Percentiles rank a stretch among this genome's conserved stretches.
Conservation (phyloP, 2,329 filamentous ascomycete species). For the Escovopsis weberi region DNA sequence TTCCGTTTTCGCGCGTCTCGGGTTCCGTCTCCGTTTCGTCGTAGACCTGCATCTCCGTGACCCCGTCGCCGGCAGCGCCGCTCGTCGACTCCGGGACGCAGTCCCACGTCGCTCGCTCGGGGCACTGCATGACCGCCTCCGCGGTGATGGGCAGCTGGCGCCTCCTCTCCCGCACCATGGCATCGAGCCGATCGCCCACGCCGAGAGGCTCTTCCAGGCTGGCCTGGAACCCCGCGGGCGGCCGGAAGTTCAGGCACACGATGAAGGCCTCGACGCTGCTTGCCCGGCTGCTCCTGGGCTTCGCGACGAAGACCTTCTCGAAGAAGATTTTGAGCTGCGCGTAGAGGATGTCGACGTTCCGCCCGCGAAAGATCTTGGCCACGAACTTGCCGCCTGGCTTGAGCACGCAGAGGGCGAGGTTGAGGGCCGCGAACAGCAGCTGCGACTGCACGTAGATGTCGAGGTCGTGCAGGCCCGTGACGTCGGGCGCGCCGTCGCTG, state of each 20-base stretch:
- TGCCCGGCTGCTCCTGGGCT: slow-evolving; percentile 85
- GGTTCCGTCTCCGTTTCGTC: slow-evolving; percentile 13
- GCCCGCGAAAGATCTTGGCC: slow-evolving; percentile 90
- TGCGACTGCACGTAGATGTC: slow-evolving; percentile 98
- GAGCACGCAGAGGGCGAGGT: slow-evolving; percentile 83
- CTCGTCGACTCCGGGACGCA: slow-evolving; percentile 7
- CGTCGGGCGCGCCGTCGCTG: slow-evolving; percentile 89
- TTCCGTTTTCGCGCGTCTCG: slow-evolving; percentile 8
- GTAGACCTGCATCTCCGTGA: slow-evolving; percentile 37
- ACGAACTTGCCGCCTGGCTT: slow-evolving; percentile 92
- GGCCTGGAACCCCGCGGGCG: slow-evolving; percentile 60
- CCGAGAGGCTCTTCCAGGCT: slow-evolving; percentile 64
- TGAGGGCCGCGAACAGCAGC: slow-evolving; percentile 83
- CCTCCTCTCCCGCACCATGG: slow-evolving; percentile 32
- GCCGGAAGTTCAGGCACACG: slow-evolving; percentile 79
- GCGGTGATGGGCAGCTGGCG: slow-evolving; percentile 26
- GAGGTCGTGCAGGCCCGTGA: slow-evolving; percentile 90
- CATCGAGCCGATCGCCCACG: slow-evolving; percentile 39
- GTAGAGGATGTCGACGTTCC: slow-evolving; percentile 91
- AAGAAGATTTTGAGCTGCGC: slow-evolving; percentile 91
- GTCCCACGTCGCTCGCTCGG: slow-evolving; percentile 29
- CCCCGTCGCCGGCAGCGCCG: slow-evolving; percentile 14
- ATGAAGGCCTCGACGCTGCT: slow-evolving; percentile 96
- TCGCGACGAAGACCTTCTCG: slow-evolving; percentile 69
- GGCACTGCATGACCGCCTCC: slow-evolving; percentile 31